Evolutionary conservation across 352 stramenopile genomes (phyloP), one percentile per base, ranked within the genome.

Genomic region (Discostella stelligera): DNA sequence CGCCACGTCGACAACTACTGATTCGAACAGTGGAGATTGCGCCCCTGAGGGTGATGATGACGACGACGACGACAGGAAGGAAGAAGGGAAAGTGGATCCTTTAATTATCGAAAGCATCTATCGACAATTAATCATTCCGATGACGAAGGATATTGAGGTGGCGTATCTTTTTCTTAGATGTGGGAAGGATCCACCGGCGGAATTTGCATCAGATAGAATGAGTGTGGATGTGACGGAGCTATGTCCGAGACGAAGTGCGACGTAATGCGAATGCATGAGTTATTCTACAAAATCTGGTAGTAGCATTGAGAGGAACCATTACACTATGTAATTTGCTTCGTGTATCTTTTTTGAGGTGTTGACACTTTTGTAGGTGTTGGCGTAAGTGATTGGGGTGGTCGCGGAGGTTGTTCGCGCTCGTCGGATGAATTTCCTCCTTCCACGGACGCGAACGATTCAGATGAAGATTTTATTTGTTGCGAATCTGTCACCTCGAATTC

Each of bases 121-220:
- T 82, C 88, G 94, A 50, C 93, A 98, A 86, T 97, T 98, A 69
- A 96, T 99, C 58, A 99, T 99, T 82, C 97, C 97, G 11, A 87
- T 99, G 58, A 99, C 97, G 9, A 99, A 99, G 84, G 96, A 99
- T 83, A 95, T 99, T 59, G 96, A 99, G 83, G 96, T 99, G 41
- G 89, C 87, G 25, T 94, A 94, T 75, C 71, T 94, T 18, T 94
- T 94, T 63, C 66, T 77, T 71, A 80, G 89, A 50, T 93, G 86
- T 82, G 89, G 89, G 41, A 80, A 58, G 59, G 66, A 87, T 41
- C 85, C 86, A 39, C 89, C 89, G 27, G 53, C 59, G 23, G 64
- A 90, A 16, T 91, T 81, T 80, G 63, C 77, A 11, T 75, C 84
- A 14, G 75, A 91, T 80, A 78, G 83, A 49, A 90, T 90, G 83